Conservation (phyloP, 2,329 filamentous ascomycete genomes). For the Alternaria gansuensis region DNA sequence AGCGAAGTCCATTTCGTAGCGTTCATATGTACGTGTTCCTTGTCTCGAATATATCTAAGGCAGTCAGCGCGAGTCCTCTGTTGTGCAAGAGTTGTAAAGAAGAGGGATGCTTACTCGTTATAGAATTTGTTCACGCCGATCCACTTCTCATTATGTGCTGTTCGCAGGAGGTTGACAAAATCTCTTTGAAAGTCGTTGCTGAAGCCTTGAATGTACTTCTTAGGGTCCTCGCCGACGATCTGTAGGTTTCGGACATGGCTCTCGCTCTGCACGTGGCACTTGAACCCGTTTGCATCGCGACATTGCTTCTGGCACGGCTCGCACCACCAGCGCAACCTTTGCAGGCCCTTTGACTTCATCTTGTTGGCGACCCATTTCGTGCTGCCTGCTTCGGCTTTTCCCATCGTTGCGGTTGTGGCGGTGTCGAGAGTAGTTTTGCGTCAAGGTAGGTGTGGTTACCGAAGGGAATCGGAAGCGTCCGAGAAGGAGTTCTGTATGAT, state of each 20-base stretch:
- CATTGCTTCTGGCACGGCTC: conserved; percentile 78
- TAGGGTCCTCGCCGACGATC: conserved; percentile 88
- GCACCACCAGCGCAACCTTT: conserved; percentile 91
- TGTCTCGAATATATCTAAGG: conserved; percentile 2
- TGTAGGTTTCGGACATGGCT: conserved; percentile 77
- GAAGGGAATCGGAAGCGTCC: no score
- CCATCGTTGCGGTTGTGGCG: conserved; percentile 65
- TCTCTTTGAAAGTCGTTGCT: conserved; percentile 82
- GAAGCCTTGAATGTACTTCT: conserved; percentile 83
- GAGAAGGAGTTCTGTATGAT: neutral
- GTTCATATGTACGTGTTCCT: conserved; percentile 66
- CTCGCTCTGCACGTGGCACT: conserved; percentile 80
- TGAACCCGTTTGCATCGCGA: conserved; percentile 79
- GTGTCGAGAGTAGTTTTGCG: neutral
- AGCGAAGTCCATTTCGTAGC: conserved; percentile 86
- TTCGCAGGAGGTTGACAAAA: conserved; percentile 79
- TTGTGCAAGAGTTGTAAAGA: neutral
- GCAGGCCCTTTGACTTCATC: conserved; percentile 71
- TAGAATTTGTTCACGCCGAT: conserved; percentile 94
- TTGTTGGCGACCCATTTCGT: conserved; percentile 92
- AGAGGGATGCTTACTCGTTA: conserved; percentile 68
- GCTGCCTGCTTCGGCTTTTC: conserved; percentile 88
- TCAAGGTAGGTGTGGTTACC: neutral
- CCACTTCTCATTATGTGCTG: conserved; percentile 88
- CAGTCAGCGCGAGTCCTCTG: neutral